These are phyloP conservation scores for Crucihimalaya himalaica DNA, from an alignment of 345 rosid species.

Conservation along the genomic window DNA sequence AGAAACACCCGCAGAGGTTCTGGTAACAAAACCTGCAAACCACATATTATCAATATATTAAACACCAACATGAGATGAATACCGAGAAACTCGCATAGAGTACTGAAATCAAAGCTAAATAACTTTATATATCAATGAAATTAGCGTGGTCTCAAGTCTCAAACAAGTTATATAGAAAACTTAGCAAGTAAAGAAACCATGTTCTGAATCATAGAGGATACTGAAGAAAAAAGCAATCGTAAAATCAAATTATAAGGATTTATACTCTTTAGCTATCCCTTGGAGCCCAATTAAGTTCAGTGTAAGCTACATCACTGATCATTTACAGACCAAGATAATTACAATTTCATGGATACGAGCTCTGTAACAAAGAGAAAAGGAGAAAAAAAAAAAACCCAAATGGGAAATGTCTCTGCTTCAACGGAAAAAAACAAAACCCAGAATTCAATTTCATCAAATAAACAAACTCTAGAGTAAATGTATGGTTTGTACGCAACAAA, in stretches of 20 bases:
- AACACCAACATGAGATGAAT: not conserved
- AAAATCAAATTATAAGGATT: not conserved
- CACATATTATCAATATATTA: not conserved
- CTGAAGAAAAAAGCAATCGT: not conserved
- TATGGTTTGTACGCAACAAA: too few species aligned
- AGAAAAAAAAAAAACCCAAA: not conserved
- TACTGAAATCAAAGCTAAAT: not conserved
- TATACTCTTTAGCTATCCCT: not conserved
- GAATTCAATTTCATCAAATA: conserved; percentile 5
- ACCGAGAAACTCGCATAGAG: not conserved
- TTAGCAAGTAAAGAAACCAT: not conserved
- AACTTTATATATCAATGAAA: not conserved
- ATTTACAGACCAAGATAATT: not conserved
- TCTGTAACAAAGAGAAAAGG: not conserved
- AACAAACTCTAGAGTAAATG: too few species aligned
- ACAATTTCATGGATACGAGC: not conserved
- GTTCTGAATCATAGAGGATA: not conserved
- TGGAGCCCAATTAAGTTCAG: not conserved
- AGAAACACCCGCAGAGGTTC: conserved; percentile 38
- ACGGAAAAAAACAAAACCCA: conserved; percentile 24
- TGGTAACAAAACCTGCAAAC: conserved; percentile 52
- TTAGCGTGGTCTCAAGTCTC: not conserved
- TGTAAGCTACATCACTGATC: not conserved
- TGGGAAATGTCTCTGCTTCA: not conserved
- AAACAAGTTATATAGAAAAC: not conserved